These are phyloP conservation scores for Nemania sp. DNA, from an alignment of 2,329 filamentous ascomycete genomes.

Conservation along the genomic window DNA sequence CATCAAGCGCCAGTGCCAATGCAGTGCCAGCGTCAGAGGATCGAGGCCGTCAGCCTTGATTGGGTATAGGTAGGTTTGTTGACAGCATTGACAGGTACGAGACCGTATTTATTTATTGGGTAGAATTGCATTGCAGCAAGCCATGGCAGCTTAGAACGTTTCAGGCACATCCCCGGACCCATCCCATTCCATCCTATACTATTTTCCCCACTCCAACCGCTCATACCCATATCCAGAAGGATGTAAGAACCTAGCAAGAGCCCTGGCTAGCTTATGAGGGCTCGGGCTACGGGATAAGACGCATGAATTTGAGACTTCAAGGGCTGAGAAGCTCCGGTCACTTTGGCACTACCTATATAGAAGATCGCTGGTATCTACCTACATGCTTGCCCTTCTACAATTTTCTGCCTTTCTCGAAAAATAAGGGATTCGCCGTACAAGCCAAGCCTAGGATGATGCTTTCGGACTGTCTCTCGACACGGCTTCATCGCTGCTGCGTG, in stretches of 20 bases:
- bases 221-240: slow-evolving; percentile 2
- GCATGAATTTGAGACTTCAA: slow-evolving; percentile 9
- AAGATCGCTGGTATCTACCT: background rate
- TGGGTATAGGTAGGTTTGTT: slow-evolving; percentile 13
- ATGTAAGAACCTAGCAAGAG: slow-evolving; percentile 20
- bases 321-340: background rate
- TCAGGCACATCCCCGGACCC: slow-evolving; percentile 24
- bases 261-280: background rate
- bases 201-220: slow-evolving; percentile 31
- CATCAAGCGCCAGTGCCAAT: background rate
- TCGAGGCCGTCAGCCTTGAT: slow-evolving; percentile 7
- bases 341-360: background rate
- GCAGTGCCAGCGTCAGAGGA: background rate
- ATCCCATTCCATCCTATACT: background rate
- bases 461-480: slow-evolving; percentile 6
- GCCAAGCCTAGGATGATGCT: slow-evolving; percentile 14
- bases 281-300: slow-evolving; percentile 9
- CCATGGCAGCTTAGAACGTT: slow-evolving; percentile 28
- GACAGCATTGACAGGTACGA: slow-evolving; percentile 1
- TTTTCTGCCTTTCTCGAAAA: slow-evolving; percentile 1
- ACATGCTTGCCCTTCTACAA: background rate
- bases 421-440: background rate
- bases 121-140: slow-evolving; percentile 35
- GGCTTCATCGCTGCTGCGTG: background rate
- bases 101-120: slow-evolving; percentile 26